Base-by-base conservation (phyloP, 306 rosid species). In the Hylodesmum podocarpum region DNA sequence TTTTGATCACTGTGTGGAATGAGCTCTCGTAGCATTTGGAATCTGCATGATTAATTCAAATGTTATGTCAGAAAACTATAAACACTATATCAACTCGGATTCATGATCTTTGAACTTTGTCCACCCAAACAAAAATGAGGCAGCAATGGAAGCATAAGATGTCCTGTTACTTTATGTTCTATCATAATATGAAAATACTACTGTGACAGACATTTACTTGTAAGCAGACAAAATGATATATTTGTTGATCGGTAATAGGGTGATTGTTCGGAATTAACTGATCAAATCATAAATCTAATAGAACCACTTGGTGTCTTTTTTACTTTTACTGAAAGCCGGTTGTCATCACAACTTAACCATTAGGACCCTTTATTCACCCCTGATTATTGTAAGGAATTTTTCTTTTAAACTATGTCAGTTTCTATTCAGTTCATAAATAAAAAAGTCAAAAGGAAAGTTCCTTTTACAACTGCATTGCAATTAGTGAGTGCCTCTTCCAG, bases 1-100 rank as follows among this genome's bases (percentile, higher is more conserved):
- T 93, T 96, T 83, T 96, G 99, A 82, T 93, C 99, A 78, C 94
- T 87, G 79, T 87, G 94, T 57, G 99, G 99, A 85, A 96, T 93
- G 80, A 96, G 88, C 72, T 89, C 96, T 73, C 98, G 84, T 84
- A 96, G 80, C 97, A 83, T 96, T 82, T 91, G 99, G 86, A 96
- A 93, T 82, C 99, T 96, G 88, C 84, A 82, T 40, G 44, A 57
- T 31, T 31, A 72, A 70, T 47, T 77, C 64, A 47, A 18, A 73
- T 41, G 44, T 70, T 41, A 69, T 18, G 67, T 79, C 50, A 57
- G 71, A 76, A 49, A 3, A 76, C 66, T 62, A 66, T 49, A 40
- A 36, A 34, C 43, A 77, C 70, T 34, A 77, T 40, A 31, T 29
- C 53, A 49, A 8, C 54, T 43, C 46, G 33, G 49, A 41, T 25